Evolutionary conservation across 345 rosid genomes (phyloP).

Genomic region (Excoecaria agallocha): DNA sequence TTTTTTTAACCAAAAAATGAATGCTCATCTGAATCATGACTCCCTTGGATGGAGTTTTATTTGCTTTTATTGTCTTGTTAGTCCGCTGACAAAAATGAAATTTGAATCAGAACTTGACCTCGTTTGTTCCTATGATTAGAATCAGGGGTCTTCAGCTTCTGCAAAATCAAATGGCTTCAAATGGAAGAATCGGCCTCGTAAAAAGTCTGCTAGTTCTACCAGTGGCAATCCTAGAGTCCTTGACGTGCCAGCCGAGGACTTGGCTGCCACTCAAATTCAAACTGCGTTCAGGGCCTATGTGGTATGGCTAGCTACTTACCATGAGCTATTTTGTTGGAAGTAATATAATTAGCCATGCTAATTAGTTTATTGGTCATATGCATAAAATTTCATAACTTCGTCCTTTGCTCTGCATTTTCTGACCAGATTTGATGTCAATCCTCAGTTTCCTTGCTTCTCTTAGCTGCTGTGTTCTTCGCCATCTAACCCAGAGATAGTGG

Average conservation of each 20-base stretch:
- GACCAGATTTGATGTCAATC: not conserved
- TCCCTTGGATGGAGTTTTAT: not conserved
- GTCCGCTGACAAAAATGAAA: not conserved
- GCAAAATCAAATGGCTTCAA: conserved; percentile 58
- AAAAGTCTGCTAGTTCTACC: conserved; percentile 19
- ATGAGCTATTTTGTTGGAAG: not conserved
- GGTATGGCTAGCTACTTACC: conserved; percentile 34
- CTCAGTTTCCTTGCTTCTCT: too few relatives aligned
- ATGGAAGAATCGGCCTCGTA: conserved; percentile 43
- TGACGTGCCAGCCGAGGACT: conserved; percentile 23
- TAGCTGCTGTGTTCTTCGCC: too few relatives aligned
- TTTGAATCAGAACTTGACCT: not conserved
- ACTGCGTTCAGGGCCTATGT: conserved; percentile 70
- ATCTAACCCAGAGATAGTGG: too few relatives aligned
- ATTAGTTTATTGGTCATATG: not conserved
- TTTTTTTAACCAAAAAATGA: not conserved
- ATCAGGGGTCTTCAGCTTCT: conserved; percentile 52
- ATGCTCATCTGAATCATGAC: not conserved
- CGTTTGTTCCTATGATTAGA: conserved; percentile 10
- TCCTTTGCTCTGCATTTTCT: not conserved
- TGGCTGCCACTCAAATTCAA: conserved; percentile 35
- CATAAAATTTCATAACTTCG: not conserved
- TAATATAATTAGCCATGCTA: not conserved
- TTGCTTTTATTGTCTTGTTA: conserved; percentile 4
- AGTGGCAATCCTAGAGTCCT: conserved; percentile 10